Conservation (phyloP, 106 monocot species). For the Acanthochlamys bracteata region DNA sequence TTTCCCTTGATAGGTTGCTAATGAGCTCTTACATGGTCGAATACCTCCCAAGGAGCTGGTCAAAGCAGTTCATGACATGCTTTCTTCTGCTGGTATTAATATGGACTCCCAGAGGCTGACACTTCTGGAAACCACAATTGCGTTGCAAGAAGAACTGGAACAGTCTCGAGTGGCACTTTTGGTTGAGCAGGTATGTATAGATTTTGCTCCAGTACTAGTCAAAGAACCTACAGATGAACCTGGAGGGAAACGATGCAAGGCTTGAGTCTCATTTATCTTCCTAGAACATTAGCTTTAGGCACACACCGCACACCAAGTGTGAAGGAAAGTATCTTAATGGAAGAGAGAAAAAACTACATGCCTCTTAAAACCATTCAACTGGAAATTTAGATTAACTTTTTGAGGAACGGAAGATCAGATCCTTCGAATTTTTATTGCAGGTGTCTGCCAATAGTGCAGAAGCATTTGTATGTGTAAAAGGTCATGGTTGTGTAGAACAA, state of each 20-base stretch:
- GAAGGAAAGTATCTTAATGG: too few species aligned
- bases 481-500: too few species aligned
- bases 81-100: slow-evolving; percentile 71
- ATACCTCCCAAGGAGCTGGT: slow-evolving; percentile 77
- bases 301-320: too few species aligned
- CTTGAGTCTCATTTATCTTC: too few species aligned
- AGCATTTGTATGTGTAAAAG: too few species aligned
- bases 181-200: slow-evolving; percentile 92
- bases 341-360: too few species aligned
- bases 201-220: slow-evolving; percentile 8
- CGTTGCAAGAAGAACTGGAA: slow-evolving; percentile 81
- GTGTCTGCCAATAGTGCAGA: too few species aligned
- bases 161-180: slow-evolving; percentile 79
- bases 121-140: slow-evolving; percentile 61
- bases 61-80: slow-evolving; percentile 91
- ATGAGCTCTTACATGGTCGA: slow-evolving; percentile 52
- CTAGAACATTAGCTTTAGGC: neutral
- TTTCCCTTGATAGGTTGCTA: slow-evolving; percentile 24
- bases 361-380: too few species aligned
- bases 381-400: too few species aligned
- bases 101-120: slow-evolving; percentile 73
- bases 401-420: too few species aligned
- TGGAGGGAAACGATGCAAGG: too few species aligned
- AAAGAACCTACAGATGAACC: neutral
- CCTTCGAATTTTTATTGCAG: too few species aligned